These are phyloP conservation scores for Lantana camara DNA, from an alignment of 257 asterid species.

Conservation along the genomic window DNA sequence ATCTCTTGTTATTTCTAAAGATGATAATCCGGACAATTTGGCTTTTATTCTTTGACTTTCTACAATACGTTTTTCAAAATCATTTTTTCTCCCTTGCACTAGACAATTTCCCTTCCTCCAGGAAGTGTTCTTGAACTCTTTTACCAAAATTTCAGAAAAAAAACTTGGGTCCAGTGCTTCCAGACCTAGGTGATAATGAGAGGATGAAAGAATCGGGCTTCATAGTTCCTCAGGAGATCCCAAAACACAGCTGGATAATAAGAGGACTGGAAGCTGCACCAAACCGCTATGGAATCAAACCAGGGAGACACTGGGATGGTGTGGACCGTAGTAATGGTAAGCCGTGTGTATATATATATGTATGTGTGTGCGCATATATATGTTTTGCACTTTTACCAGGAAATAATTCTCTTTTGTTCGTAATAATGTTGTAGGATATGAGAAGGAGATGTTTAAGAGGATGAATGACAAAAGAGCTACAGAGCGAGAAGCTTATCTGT, in stretches of 20 bases:
- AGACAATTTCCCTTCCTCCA: not conserved
- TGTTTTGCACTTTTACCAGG: not conserved
- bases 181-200: slow-evolving; percentile 67
- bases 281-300: slow-evolving; percentile 84
- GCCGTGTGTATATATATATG: slow-evolving; percentile 5
- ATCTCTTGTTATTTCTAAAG: not conserved
- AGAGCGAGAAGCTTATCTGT: slow-evolving; percentile 72
- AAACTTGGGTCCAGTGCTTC: slow-evolving; percentile 51
- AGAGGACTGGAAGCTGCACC: slow-evolving; percentile 74
- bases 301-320: slow-evolving; percentile 98
- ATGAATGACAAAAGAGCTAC: slow-evolving; percentile 76
- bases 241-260: slow-evolving; percentile 79
- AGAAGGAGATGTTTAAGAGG: slow-evolving; percentile 69
- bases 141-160: slow-evolving; percentile 51
- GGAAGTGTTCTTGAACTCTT: slow-evolving; percentile 16
- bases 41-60: not conserved
- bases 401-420: slow-evolving; percentile 7
- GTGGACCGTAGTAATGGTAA: slow-evolving; percentile 86
- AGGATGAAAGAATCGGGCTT: slow-evolving; percentile 89
- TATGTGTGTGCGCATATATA: not conserved
- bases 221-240: slow-evolving; percentile 78
- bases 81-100: not conserved
- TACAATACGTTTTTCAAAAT: not conserved
- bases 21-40: not conserved
- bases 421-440: slow-evolving; percentile 53